Percentiles rank a stretch among this genome's conserved stretches.
Conservation (phyloP, 192 early-diverging fungal species). For the Entrophospora sp. region DNA sequence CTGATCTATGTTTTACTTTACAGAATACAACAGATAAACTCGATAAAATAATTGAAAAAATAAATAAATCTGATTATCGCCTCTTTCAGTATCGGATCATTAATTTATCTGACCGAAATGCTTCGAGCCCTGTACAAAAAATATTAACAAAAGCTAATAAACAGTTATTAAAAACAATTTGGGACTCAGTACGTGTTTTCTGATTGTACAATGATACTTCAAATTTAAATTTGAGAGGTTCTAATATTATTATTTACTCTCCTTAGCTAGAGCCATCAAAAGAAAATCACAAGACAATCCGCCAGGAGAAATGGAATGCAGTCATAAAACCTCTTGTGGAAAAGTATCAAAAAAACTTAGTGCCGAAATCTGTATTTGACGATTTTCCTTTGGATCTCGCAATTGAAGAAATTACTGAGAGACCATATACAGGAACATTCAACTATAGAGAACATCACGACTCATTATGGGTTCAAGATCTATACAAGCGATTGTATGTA, state of each 20-base stretch:
- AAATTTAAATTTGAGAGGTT: too few species aligned
- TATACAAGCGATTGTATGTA: background rate
- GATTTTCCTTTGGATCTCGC: background rate
- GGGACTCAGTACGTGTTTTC: background rate
- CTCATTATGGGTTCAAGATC: background rate
- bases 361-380: background rate
- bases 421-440: background rate
- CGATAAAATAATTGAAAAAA: too few species aligned
- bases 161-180: background rate
- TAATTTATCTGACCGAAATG: background rate
- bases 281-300: background rate
- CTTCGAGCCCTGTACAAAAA: background rate
- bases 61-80: too few species aligned
- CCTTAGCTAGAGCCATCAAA: background rate
- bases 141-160: background rate
- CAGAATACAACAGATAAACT: too few species aligned
- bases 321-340: background rate
- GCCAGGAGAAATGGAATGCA: background rate
- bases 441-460: background rate
- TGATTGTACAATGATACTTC: too few species aligned
- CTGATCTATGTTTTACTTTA: too few species aligned
- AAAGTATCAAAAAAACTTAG: background rate
- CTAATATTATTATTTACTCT: too few species aligned
- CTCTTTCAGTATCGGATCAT: background rate
- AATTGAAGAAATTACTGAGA: background rate